phyloP scores from a whole-genome alignment of 306 rosid species.

The Glycyrrhiza uralensis region DNA sequence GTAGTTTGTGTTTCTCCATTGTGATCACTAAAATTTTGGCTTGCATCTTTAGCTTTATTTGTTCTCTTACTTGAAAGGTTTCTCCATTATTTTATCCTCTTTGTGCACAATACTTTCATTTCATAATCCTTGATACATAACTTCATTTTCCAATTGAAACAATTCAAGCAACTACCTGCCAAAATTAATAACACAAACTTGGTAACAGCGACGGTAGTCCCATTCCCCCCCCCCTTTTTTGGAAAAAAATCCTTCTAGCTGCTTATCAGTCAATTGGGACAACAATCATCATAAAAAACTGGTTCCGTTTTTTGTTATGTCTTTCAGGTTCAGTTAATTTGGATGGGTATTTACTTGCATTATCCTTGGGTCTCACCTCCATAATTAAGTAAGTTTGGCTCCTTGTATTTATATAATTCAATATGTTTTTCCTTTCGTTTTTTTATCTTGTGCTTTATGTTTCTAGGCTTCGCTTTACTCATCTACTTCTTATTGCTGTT shows the following conservation, averaged over 20 bases:
- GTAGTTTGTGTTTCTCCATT: conserved; percentile 20
- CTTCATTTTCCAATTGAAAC: not conserved
- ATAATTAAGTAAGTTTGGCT: conserved; percentile 62
- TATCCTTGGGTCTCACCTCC: conserved; percentile 83
- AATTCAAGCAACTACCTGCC: not conserved
- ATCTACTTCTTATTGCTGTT: conserved; percentile 13
- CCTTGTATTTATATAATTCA: conserved; percentile 8
- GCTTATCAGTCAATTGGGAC: conserved; percentile 6
- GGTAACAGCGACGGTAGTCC: not conserved
- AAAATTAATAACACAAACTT: not conserved
- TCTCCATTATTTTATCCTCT: not conserved
- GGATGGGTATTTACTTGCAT: conserved; percentile 82
- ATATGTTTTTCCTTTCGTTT: not conserved
- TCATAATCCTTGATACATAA: not conserved
- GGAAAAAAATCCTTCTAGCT: not conserved
- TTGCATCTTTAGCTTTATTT: not conserved
- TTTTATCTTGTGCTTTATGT: conserved; percentile 11
- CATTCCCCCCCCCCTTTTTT: not conserved
- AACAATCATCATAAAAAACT: not conserved
- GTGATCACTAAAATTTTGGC: conserved; percentile 17
- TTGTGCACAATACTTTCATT: not conserved
- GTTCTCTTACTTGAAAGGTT: conserved; percentile 10
- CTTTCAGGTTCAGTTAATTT: conserved; percentile 57
- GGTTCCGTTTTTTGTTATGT: conserved; percentile 9
- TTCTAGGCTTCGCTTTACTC: not conserved